Evolutionary conservation across 306 rosid species (phyloP).

Genomic region (Pueraria montana): DNA sequence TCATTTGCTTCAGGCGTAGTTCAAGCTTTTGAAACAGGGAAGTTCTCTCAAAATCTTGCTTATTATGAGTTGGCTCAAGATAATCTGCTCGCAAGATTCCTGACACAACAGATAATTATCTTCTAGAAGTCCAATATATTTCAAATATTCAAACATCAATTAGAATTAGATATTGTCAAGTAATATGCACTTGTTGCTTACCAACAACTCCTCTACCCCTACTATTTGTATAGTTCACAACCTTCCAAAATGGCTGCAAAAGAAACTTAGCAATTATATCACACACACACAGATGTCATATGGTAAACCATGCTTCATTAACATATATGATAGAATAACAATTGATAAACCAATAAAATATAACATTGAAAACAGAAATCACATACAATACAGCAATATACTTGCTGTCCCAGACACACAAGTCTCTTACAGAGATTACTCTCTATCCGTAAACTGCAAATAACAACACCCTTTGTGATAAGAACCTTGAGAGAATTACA

Average conservation of each 20-base stretch:
- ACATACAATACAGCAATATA: not conserved
- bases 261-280: slow-evolving; percentile 36
- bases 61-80: slow-evolving; percentile 86
- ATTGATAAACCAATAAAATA: not conserved
- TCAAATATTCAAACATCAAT: slow-evolving; percentile 30
- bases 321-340: not conserved
- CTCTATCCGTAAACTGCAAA: not conserved
- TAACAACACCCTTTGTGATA: no score
- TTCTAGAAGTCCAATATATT: slow-evolving; percentile 21
- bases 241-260: slow-evolving; percentile 92
- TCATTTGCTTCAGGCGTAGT: slow-evolving; percentile 83
- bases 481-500: no score
- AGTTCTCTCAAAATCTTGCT: slow-evolving; percentile 94
- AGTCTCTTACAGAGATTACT: not conserved
- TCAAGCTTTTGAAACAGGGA: slow-evolving; percentile 86
- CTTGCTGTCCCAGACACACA: no score
- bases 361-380: not conserved
- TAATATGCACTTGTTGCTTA: slow-evolving; percentile 50
- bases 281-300: not conserved
- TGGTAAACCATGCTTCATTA: not conserved
- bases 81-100: slow-evolving; percentile 84
- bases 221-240: slow-evolving; percentile 43
- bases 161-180: slow-evolving; percentile 3
- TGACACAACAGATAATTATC: slow-evolving; percentile 41
- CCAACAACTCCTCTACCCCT: slow-evolving; percentile 89